Evolutionary conservation across 495 filamentous ascomycete genomes (phyloP), one percentile per base, ranked within the genome.

Genomic region (Penicillium arizonense): DNA sequence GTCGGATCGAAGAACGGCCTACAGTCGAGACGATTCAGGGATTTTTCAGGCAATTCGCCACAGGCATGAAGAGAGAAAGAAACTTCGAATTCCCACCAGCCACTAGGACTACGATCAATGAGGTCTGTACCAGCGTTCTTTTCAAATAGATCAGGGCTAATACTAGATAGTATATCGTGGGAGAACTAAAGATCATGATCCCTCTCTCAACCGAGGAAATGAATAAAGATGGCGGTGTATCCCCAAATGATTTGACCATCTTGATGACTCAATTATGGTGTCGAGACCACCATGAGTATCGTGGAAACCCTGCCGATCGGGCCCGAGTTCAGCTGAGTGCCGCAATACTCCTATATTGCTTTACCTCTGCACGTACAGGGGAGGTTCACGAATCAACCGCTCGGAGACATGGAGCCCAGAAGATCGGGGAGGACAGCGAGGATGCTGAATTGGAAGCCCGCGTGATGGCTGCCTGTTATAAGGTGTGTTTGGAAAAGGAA

Each of bases 51-150:
- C 8, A 52, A 23, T 52, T 52, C 16, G 3, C 32, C 14, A 30
- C 49, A 1, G 14, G 49, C 5, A 44, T 52, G 13, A 20, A 18
- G 30, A 43, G 23, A 16, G 8, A 36, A 26, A 23, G 49, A 44
- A 34, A 20, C 5, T 44, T 79, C 77, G 13, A 35, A 18, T 52
- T 52, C 30, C 13, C 18, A 16, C 16, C 2, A 52, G 32, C 28
- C 9, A 21, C 23, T n/a, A 42, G 37, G 8, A 44, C 38, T 24
- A 52, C 5, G 10, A 28, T 52, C 3, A 44, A 26, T 21, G n/a
- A 52, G 40, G 40, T 52, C 12, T n/a, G 37, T 33, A 9, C 23
- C 10, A 13, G 4, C 7, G 13, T 42, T 18, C 4, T 9, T 34
- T 43, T n/a, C 9, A 24, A 10, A 35, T 30, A 23, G 23, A 43